Conservation (phyloP, 345 rosid genomes). For the Pelargonium nanum region DNA sequence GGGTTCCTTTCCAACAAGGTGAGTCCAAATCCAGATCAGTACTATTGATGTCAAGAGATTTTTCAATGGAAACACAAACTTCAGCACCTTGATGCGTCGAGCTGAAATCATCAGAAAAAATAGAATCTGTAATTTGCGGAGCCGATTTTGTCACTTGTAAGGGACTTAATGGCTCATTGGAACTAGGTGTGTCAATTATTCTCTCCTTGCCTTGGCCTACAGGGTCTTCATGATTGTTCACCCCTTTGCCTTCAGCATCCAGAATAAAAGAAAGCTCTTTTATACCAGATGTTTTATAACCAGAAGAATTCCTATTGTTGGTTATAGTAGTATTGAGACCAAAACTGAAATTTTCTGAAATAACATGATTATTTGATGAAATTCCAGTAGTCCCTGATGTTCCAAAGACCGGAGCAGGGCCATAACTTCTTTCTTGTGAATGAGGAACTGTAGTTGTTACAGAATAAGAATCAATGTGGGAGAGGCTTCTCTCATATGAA, state of each 20-base stretch:
- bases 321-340: constrained; percentile 2
- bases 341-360: constrained; percentile 4
- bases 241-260: constrained; percentile 8
- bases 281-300: background rate
- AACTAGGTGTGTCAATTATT: constrained; percentile 1
- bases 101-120: constrained; percentile 13
- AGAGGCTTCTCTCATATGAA: constrained; percentile 5
- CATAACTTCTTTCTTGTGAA: constrained; percentile 6
- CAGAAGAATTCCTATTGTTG: constrained; percentile 1
- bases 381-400: constrained; percentile 7
- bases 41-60: constrained; percentile 11
- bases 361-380: constrained; percentile 6
- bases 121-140: constrained; percentile 10
- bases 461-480: constrained; percentile 3
- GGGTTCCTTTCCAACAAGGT: constrained; percentile 52
- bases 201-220: constrained; percentile 7
- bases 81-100: constrained; percentile 12
- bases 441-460: constrained; percentile 7
- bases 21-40: constrained; percentile 44
- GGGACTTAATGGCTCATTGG: constrained; percentile 6
- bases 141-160: constrained; percentile 6
- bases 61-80: constrained; percentile 12
- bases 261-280: constrained; percentile 1
- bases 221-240: too few relatives aligned
- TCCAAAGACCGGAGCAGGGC: constrained; percentile 6